Evolutionary conservation across 2,329 filamentous ascomycete genomes (phyloP), one percentile per base, ranked within the genome.

Genomic region (Diaporthe vaccinii): DNA sequence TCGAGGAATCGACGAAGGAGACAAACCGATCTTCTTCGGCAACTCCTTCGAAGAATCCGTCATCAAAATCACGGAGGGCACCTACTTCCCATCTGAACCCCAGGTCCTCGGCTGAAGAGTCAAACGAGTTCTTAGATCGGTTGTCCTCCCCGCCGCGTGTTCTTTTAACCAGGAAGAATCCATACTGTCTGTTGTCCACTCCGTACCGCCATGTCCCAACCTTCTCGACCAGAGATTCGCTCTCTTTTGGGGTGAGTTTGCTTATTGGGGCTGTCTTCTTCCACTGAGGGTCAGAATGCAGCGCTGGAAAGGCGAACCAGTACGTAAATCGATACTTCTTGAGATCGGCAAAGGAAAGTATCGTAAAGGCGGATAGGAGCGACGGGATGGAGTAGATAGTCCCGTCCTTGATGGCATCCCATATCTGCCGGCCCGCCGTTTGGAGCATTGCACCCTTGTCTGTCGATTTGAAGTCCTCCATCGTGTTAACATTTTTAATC

Each of bases 251-350:
- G 3, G 88, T 90, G 65, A 98, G 85, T 65, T 83, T 88, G 72
- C 87, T 84, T 65, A 90, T 86, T 12, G 86, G 86, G 2, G 87
- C 89, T 2, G 88, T 84, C 70, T 92, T 87, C 79, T 91, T 93
- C 97, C 97, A 99, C 39, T 89, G 87, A 2, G 95, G 95, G 73
- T 96, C 93, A 5, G 96, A 98, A 82, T 98, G 96, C 59, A 99
- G 89, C 22, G 96, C 95, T 1, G 97, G 97, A 81, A 98, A 99
- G 7, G 94, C 96, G 84, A 98, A 98, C 92, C 97, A 98, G 85
- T 98, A 98, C n/a, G 93, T 95, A 82, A 98, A 98, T 77, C 93
- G 95, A 86, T 98, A 98, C 82, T 97, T 98, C 84, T 99, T 99
- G 46, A 99, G 89, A 82, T 99, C 96, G 77, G 97, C 96, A 83